A percentile compares a stretch with the other conserved stretches of the same genome.
Evolutionary conservation across 257 asterid species (phyloP).

Genomic region (Przewalskia tangutica): DNA sequence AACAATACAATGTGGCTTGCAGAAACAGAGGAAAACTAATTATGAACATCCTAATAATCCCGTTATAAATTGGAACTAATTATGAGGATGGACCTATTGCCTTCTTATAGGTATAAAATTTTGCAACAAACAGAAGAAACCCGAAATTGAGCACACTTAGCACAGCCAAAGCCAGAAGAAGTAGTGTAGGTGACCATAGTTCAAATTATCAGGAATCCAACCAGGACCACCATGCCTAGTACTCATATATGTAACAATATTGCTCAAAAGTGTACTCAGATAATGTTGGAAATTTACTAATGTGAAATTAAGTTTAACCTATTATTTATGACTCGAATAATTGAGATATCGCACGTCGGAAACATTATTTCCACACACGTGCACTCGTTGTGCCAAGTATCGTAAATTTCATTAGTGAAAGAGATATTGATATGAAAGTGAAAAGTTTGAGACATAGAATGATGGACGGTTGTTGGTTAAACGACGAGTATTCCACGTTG

Average conservation of each 20-base stretch:
- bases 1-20: neutral
- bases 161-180: constrained; percentile 62
- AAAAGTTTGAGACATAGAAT: too few relatives aligned
- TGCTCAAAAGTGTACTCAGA: constrained; percentile 43
- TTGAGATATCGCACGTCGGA: too few relatives aligned
- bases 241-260: constrained; percentile 34
- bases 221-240: constrained; percentile 40
- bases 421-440: too few relatives aligned
- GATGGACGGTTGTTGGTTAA: too few relatives aligned
- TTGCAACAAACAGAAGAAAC: constrained; percentile 32
- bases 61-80: neutral
- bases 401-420: too few relatives aligned
- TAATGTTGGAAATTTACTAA: too few relatives aligned
- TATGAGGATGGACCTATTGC: constrained; percentile 6
- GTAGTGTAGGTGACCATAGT: constrained; percentile 41
- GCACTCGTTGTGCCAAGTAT: too few relatives aligned
- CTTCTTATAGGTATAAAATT: constrained; percentile 32
- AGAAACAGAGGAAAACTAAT: neutral
- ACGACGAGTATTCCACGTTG: too few relatives aligned
- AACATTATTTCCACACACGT: too few relatives aligned
- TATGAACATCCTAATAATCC: neutral
- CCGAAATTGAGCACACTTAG: constrained; percentile 46
- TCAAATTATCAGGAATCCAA: constrained; percentile 59
- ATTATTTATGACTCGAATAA: too few relatives aligned
- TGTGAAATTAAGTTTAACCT: too few relatives aligned